Conservation (phyloP, 1,284 basidiomycete genomes). For the Rhodotorula sp. region DNA sequence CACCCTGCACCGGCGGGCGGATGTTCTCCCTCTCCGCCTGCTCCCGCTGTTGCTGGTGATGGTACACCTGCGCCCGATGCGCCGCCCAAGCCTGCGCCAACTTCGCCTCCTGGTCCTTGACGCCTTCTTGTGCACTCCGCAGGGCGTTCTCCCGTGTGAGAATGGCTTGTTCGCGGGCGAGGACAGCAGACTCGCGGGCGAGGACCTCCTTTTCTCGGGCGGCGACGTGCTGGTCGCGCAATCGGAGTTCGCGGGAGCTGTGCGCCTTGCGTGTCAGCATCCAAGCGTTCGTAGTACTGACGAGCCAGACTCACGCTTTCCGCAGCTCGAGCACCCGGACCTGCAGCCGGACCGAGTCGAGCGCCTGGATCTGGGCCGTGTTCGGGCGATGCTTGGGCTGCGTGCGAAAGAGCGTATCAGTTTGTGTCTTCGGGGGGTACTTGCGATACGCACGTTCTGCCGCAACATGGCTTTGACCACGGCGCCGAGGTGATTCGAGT, state of each 20-base stretch:
- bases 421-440: too few relatives aligned
- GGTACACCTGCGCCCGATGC: constrained; percentile 12
- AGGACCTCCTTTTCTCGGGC: constrained; percentile 36
- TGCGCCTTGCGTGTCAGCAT: neutral
- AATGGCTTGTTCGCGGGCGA: constrained; percentile 33
- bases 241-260: constrained; percentile 36
- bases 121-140: constrained; percentile 12
- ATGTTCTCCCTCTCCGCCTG: constrained; percentile 23
- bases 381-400: constrained; percentile 46
- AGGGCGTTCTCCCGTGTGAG: constrained; percentile 27
- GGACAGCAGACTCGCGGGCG: constrained; percentile 33
- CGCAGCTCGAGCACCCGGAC: constrained; percentile 64
- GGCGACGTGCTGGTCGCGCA: constrained; percentile 28
- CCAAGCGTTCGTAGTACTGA: too few relatives aligned
- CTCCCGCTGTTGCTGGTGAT: constrained; percentile 11
- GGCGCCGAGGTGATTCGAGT: constrained; percentile 68
- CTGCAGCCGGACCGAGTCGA: constrained; percentile 46
- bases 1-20: constrained; percentile 1
- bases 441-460: constrained; percentile 63
- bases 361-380: constrained; percentile 43
- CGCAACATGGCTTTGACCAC: constrained; percentile 83
- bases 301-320: constrained; percentile 61
- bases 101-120: constrained; percentile 26
- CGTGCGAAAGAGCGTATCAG: too few relatives aligned
- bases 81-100: constrained; percentile 23